Evolutionary conservation across 768 basidiomycete species (phyloP), one percentile per base, ranked within the genome.

Genomic region (Rhodotorula toruloides): DNA sequence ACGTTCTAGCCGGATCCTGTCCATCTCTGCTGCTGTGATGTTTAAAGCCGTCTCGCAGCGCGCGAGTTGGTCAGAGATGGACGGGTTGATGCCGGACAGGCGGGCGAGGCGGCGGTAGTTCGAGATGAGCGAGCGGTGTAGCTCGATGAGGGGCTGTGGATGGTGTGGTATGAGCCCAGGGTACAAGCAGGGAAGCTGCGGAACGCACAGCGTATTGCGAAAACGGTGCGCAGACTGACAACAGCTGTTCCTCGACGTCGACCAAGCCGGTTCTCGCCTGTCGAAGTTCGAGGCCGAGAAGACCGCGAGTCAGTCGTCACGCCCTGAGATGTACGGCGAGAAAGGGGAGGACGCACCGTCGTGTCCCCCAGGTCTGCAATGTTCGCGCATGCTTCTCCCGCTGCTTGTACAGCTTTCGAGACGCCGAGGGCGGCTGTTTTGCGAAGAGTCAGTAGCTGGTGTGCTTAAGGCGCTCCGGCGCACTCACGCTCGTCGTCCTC

Each of bases 1-100:
- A 76, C 89, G 88, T 76, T 89, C 87, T 0, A 79, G 77, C 74
- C 90, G 88, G 71, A 90, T 88, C 2, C 82, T 84, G 55, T 89
- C 87, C 81, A 91, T 85, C 79, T 92, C 90, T 1, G 90, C 88
- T 85, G 90, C 86, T 3, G 90, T 91, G 14, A 85, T 85, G 76
- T 92, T 91, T 34, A 93, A 79, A 12, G 91, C 88, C 0, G 90
- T 91, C 77, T 93, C 90, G 75, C 88, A 91, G 27, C 90, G 84
- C 6, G 84, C 81, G 4, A 85, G 84, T 68, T 86, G 78, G 25
- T 59, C 66, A 21, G 31, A 21, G 39, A 44, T 13, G 19, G 56
- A 21, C 19, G 54, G 14, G 12, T 53, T 54, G 21, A 32, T 21
- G 11, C 32, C 9, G 36, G 62, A 36, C 12, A 54, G 21, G 36